A percentile compares a stretch with the other conserved stretches of the same genome.
phyloP scores from a whole-genome alignment of 352 stramenopile genomes.

The Phytophthora sp. region DNA sequence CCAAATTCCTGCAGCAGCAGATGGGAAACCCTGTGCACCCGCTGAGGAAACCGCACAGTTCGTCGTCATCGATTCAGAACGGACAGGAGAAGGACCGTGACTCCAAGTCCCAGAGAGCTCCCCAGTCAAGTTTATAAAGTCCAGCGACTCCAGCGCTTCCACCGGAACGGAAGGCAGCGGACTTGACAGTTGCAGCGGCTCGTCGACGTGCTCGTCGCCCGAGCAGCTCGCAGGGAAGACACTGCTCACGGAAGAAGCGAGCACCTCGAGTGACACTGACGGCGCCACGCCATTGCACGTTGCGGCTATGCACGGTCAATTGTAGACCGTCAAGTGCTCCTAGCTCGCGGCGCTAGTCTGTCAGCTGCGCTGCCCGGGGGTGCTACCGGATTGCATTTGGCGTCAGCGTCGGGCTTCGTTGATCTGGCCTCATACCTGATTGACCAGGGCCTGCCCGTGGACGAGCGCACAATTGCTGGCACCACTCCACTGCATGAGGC shows the following conservation, averaged over 20 bases:
- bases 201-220: slow-evolving; percentile 39
- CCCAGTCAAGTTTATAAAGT: slow-evolving; percentile 29
- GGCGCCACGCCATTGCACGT: slow-evolving; percentile 64
- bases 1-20: slow-evolving; percentile 48
- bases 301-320: slow-evolving; percentile 63
- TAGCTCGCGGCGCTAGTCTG: slow-evolving; percentile 50
- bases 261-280: slow-evolving; percentile 34
- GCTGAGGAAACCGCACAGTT: slow-evolving; percentile 22
- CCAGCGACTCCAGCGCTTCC: slow-evolving; percentile 34
- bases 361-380: slow-evolving; percentile 50
- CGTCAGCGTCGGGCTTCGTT: slow-evolving; percentile 49
- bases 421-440: slow-evolving; percentile 53
- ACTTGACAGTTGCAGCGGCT: slow-evolving; percentile 32
- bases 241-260: slow-evolving; percentile 29
- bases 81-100: slow-evolving; percentile 20
- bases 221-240: slow-evolving; percentile 32
- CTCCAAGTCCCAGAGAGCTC: slow-evolving; percentile 28
- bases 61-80: slow-evolving; percentile 35
- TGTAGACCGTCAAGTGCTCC: slow-evolving; percentile 61
- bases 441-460: slow-evolving; percentile 43
- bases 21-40: slow-evolving; percentile 27
- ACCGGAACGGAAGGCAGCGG: slow-evolving; percentile 26
- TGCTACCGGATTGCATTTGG: slow-evolving; percentile 57
- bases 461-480: slow-evolving; percentile 44
- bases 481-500: slow-evolving; percentile 63